Conservation (phyloP, 202 grass and related monocot species). For the Setaria italica region DNA sequence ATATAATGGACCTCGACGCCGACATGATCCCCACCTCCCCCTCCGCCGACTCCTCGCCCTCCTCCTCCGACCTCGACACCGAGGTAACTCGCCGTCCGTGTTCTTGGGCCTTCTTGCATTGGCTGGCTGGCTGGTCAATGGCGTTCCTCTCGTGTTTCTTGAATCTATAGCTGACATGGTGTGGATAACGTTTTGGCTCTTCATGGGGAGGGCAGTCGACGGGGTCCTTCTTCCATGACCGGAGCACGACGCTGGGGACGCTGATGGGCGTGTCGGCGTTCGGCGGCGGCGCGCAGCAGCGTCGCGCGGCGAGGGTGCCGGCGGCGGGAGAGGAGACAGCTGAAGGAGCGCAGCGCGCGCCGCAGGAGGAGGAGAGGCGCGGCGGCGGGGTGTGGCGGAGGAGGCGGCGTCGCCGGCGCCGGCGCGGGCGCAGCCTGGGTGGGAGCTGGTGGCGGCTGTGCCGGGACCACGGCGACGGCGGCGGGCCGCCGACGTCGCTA, state of each 20-base stretch:
- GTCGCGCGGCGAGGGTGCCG: background rate
- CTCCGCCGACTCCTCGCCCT: constrained; percentile 70
- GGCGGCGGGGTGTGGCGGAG: constrained; percentile 6
- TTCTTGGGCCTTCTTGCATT: background rate
- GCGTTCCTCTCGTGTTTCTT: background rate
- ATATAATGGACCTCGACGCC: constrained; percentile 68
- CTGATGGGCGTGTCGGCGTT: constrained; percentile 82
- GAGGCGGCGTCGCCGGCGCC: constrained; percentile 2
- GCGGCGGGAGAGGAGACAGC: background rate
- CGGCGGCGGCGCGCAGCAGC: constrained; percentile 24
- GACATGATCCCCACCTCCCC: constrained; percentile 73
- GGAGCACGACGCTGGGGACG: constrained; percentile 90
- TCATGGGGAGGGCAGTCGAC: constrained; percentile 59
- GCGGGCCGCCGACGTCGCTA: constrained; percentile 50
- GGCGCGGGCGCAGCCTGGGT: constrained; percentile 39
- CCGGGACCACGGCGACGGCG: constrained; percentile 48
- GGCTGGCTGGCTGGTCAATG: background rate
- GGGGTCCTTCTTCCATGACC: constrained; percentile 96
- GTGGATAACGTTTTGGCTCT: background rate
- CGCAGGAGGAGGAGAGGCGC: background rate
- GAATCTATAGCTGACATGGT: background rate
- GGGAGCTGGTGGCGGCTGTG: constrained; percentile 73
- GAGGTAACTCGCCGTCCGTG: constrained; percentile 49
- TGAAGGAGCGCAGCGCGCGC: background rate
- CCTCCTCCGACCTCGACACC: constrained; percentile 97